These are phyloP conservation scores for Cercophora samala DNA, from an alignment of 495 filamentous ascomycete species.

Conservation along the genomic window DNA sequence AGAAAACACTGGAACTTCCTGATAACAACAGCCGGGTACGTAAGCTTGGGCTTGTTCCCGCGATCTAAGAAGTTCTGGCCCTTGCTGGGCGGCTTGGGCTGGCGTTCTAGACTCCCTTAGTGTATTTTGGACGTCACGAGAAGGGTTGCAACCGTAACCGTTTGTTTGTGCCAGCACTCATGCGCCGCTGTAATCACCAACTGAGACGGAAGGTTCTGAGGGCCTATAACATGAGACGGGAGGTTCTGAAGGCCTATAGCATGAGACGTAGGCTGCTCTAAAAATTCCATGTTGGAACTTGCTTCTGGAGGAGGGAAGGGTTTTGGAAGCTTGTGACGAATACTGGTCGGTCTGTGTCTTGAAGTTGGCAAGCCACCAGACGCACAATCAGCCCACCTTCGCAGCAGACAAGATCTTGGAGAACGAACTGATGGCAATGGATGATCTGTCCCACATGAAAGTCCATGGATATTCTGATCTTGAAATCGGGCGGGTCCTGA, in stretches of 20 bases:
- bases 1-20: neutral
- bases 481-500: neutral
- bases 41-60: neutral
- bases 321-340: neutral
- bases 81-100: constrained; percentile 7
- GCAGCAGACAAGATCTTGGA: neutral
- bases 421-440: neutral
- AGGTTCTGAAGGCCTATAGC: no score
- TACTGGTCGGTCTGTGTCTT: neutral
- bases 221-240: no score
- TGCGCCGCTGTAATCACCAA: neutral
- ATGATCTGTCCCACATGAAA: neutral
- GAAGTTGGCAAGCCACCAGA: neutral
- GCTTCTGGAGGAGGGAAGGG: neutral
- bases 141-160: neutral
- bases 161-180: neutral
- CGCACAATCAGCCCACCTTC: neutral
- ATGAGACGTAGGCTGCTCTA: no score
- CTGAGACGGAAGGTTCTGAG: neutral
- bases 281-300: neutral
- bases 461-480: neutral
- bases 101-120: neutral
- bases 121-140: neutral
- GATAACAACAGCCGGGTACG: neutral
- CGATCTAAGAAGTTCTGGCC: neutral